Base-by-base conservation (phyloP, 2,329 filamentous ascomycete genomes). In the Ceratocystis cubensis region DNA sequence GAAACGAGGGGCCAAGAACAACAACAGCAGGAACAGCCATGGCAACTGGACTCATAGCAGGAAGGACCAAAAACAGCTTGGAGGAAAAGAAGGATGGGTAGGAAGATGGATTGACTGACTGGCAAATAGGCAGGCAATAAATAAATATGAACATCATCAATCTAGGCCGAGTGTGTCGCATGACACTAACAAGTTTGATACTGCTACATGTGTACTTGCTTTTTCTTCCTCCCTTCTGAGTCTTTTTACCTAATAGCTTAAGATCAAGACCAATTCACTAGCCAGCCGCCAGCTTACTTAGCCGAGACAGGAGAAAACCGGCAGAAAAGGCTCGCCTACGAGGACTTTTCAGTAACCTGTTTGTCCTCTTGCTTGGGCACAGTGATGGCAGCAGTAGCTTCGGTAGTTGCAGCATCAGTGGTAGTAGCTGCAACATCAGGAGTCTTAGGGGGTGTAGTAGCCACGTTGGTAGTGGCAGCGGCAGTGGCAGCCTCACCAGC, bases 261-360 rank as follows among this genome's bases (percentile, higher is more conserved):
- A 56, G 53, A 28, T 28, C 53, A 25, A 22, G 48, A 13, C 10
- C 37, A 41, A 22, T 22, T 17, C 15, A 25, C n/a, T 22, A 41
- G 37, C 37, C 37, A 41, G 1, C n/a, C n/a, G 5, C 8, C n/a
- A 20, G 10, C 28, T 25, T 33, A 57, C 53, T 57, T 57, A 5
- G 53, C 25, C 22, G 22, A 57, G 53, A 57, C 53, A 17, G 22
- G 53, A 17, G 53, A 25, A 61, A 66, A 33, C 61, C 66, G 59
- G 70, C 66, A 63, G 65, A 61, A 66, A 68, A 57, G 67, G 69
- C 66, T 63, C 69, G 66, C 53, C 65, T 59, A 62, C 22, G 64
- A 67, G n/a, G 59, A 62, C 66, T 70, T 69, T 22, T 66, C 68
- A 59, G 56, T 67, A 56, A 66, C 68, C 13, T 68, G 63, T 64